A percentile compares a stretch with the other conserved stretches of the same genome.
phyloP scores from a whole-genome alignment of 345 rosid genomes.

The Mangifera indica region DNA sequence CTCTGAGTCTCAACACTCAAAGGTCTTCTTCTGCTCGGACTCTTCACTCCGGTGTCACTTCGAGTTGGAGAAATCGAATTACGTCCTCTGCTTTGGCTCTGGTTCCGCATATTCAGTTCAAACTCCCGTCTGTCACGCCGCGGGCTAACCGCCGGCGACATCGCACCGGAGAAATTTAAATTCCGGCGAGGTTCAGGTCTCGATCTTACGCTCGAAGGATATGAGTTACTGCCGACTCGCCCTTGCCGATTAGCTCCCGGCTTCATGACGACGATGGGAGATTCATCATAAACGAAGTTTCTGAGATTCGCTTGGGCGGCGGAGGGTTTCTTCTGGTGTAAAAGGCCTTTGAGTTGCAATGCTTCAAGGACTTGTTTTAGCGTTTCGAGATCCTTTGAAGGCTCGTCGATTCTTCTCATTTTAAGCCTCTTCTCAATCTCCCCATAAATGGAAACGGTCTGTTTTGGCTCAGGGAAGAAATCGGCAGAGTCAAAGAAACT shows the following conservation, averaged over 20 bases:
- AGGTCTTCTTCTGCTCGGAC: constrained; percentile 50
- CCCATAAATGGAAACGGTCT: constrained; percentile 38
- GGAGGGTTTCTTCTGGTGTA: constrained; percentile 50
- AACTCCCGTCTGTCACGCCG: constrained; percentile 41
- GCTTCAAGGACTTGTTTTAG: constrained; percentile 88
- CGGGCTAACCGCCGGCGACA: constrained; percentile 39
- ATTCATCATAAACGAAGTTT: constrained; percentile 51
- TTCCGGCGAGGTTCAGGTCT: constrained; percentile 34
- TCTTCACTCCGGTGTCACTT: constrained; percentile 45
- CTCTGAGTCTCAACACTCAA: constrained; percentile 41
- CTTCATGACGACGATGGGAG: constrained; percentile 52
- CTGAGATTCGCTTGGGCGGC: constrained; percentile 29
- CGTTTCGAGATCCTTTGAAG: constrained; percentile 78
- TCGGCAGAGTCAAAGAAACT: constrained; percentile 72
- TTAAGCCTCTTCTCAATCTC: constrained; percentile 66
- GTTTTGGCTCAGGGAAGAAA: constrained; percentile 78
- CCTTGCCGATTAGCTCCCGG: constrained; percentile 35
- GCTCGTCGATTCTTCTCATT: constrained; percentile 71
- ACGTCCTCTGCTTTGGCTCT: constrained; percentile 36
- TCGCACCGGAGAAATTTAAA: constrained; percentile 26
- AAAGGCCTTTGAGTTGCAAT: constrained; percentile 85
- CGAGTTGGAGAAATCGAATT: constrained; percentile 39
- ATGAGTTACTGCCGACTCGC: constrained; percentile 35
- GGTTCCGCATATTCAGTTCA: constrained; percentile 34
- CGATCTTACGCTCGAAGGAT: constrained; percentile 39